Evolutionary conservation across 1,284 basidiomycete genomes (phyloP), one percentile per base, ranked within the genome.

Genomic region (Cystobasidium sp.): DNA sequence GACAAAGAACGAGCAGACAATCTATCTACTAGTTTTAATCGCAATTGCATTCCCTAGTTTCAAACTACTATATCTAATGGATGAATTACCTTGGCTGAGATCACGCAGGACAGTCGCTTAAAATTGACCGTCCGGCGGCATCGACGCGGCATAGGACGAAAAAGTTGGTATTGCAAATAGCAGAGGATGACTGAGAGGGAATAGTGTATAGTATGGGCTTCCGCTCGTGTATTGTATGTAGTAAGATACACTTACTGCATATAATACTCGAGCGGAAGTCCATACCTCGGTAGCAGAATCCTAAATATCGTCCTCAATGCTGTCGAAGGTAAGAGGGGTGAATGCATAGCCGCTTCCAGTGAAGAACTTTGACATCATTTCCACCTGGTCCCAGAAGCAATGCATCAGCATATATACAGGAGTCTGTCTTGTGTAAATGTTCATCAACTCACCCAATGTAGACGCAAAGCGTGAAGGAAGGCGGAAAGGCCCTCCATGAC

Each of bases 391-490:
- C n/a, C n/a, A n/a, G n/a, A n/a, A n/a, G n/a, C n/a, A n/a, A n/a
- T n/a, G n/a, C n/a, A 24, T 46, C 41, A 49, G 22, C 18, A 24
- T 10, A 31, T 31, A 12, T 39, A 6, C 22, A 20, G 31, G 12
- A 61, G 53, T 20, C 22, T 43, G 53, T 16, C 8, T 22, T 39
- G 49, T 6, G 16, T 7, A n/a, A 52, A 41, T n/a, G 4, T 8
- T 6, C 22, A 12, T 37, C 18, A 41, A 66, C 43, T 52, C 10
- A 61, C 82, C 94, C 96, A 98, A 83, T 97, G 95, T 79, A 99
- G 87, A 83, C 97, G 91, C 76, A 99, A 87, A 8, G 96, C 95
- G 83, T 99, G 96, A 80, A 99, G 84, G 85, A 98, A 97, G 53
- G 94, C 94, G 76, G 92, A 94, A 65, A 97, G 85, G 77, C 94